phyloP scores from a whole-genome alignment of 257 asterid species.

The Paulownia fortunei region DNA sequence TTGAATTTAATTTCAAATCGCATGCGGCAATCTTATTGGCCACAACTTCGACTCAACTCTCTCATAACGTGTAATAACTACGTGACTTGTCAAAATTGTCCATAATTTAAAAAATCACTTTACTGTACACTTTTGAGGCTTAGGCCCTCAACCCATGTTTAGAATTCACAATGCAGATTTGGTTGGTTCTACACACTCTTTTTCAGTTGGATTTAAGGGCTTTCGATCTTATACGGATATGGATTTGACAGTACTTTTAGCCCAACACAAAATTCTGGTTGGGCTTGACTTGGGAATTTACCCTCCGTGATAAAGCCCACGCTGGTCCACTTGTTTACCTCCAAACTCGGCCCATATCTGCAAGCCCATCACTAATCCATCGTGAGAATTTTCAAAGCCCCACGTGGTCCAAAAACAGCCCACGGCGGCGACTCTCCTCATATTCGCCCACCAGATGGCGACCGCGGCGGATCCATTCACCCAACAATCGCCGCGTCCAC shows the following conservation, averaged over 20 bases:
- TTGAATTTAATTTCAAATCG: no score
- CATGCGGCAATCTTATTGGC: no score
- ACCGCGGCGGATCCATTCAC: background rate
- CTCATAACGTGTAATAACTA: no score
- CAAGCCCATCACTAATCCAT: slow-evolving; percentile 5
- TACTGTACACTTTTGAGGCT: background rate
- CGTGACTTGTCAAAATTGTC: no score
- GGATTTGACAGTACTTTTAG: background rate
- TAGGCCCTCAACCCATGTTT: background rate
- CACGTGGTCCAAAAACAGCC: background rate
- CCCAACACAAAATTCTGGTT: background rate
- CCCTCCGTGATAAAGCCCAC: no score
- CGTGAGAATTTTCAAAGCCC: background rate
- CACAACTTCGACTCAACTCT: background rate
- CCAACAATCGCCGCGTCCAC: background rate
- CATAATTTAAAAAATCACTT: no score
- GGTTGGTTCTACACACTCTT: no score
- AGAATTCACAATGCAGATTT: background rate
- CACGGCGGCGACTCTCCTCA: background rate
- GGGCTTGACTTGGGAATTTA: background rate
- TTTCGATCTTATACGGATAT: background rate
- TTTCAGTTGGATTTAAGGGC: background rate
- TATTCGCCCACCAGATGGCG: background rate
- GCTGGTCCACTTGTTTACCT: no score
- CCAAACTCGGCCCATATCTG: slow-evolving; percentile 2